A percentile compares a stretch with the other conserved stretches of the same genome.
Conservation (phyloP, 2,329 filamentous ascomycete species). For the Calonectria naviculata region DNA sequence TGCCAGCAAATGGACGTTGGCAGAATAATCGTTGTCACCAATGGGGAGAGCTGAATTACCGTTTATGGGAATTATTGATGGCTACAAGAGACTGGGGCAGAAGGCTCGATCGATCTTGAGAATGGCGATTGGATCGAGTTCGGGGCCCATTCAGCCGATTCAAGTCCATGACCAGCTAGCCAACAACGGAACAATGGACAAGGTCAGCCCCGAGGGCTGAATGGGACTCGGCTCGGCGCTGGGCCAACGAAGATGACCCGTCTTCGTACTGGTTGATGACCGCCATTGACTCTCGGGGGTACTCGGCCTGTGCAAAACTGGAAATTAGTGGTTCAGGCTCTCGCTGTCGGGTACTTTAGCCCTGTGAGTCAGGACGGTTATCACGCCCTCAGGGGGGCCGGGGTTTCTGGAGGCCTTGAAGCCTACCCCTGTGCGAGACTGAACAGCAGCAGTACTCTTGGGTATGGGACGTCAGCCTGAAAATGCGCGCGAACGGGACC, state of each 20-base stretch:
- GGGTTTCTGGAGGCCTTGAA: neutral
- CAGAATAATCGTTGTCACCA: conserved; percentile 1
- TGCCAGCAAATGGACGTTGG: neutral
- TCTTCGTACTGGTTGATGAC: neutral
- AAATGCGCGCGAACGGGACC: neutral
- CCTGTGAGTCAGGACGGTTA: neutral
- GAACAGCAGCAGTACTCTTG: neutral
- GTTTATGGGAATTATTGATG: conserved; percentile 9
- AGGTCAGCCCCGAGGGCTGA: neutral
- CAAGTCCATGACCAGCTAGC: conserved; percentile 6
- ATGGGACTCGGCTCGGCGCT: conserved; percentile 15
- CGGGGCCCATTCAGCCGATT: neutral
- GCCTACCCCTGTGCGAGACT: neutral
- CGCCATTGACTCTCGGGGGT: conserved; percentile 1
- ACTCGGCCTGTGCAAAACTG: neutral
- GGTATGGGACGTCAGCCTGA: neutral
- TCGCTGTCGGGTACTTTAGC: conserved; percentile 1
- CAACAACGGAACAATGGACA: neutral
- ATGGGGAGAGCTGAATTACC: conserved; percentile 10
- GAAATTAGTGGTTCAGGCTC: conserved; percentile 11
- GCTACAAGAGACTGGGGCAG: conserved; percentile 1
- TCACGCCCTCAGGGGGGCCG: neutral
- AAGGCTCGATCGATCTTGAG: conserved; percentile 17
- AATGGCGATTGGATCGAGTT: conserved; percentile 16
- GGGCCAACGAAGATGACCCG: conserved; percentile 18